phyloP scores from a whole-genome alignment of 139 green algal genomes.

The Gonium pectorale region DNA sequence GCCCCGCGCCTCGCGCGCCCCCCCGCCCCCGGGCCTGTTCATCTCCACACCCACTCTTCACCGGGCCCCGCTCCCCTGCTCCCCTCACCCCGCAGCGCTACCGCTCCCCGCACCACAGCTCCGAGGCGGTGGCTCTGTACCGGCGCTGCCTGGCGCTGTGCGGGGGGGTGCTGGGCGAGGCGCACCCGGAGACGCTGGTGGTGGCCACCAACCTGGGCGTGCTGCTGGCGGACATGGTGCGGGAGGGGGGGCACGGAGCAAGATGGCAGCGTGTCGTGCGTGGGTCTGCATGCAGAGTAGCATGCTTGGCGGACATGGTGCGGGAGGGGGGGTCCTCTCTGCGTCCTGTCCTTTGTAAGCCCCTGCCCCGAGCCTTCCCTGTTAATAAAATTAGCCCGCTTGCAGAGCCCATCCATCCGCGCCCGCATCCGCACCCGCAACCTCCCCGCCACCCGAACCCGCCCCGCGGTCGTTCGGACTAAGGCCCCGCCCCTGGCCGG shows the following conservation, averaged over 20 bases:
- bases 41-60: no score
- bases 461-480: no score
- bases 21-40: no score
- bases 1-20: no score
- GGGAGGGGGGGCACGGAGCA: not conserved
- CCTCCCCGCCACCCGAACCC: no score
- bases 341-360: no score
- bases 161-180: not conserved
- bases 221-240: conserved; percentile 32
- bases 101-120: not conserved
- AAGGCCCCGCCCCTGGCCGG: no score
- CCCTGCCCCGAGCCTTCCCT: no score
- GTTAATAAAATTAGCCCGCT: no score
- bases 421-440: not conserved
- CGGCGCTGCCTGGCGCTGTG: conserved; percentile 28
- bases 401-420: no score
- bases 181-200: conserved; percentile 18
- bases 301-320: not conserved
- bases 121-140: conserved; percentile 28
- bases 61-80: no score
- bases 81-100: conserved; percentile 10
- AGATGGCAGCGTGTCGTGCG: not conserved
- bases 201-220: conserved; percentile 29
- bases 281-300: not conserved
- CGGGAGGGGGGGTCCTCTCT: not conserved